These are phyloP conservation scores for Hemileia vastatrix DNA, from an alignment of 1,284 basidiomycete genomes.

Conservation along the genomic window DNA sequence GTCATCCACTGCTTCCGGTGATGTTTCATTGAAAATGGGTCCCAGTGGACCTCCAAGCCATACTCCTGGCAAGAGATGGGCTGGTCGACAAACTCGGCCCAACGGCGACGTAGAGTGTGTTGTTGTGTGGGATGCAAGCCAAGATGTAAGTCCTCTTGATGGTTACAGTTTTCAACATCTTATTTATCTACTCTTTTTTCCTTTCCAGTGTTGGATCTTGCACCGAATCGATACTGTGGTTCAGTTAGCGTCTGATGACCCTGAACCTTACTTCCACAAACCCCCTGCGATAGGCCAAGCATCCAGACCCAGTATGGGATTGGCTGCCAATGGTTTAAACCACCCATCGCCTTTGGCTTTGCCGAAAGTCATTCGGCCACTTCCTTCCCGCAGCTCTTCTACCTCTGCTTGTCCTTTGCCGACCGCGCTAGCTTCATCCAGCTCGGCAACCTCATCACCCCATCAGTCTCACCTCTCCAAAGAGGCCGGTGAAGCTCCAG, in stretches of 20 bases:
- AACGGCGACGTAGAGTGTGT: slow-evolving; percentile 13
- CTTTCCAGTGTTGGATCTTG: slow-evolving; percentile 13
- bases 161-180: too few relatives aligned
- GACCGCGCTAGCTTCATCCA: background rate
- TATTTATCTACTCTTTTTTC: background rate
- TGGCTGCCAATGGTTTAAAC: too few relatives aligned
- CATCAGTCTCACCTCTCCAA: background rate
- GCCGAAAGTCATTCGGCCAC: background rate
- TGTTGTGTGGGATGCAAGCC: slow-evolving; percentile 15
- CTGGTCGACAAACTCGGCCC: background rate
- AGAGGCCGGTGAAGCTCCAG: too few relatives aligned
- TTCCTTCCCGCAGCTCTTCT: too few relatives aligned
- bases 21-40: slow-evolving; percentile 13
- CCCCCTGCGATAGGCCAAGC: background rate
- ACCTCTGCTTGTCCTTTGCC: too few relatives aligned
- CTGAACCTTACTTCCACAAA: slow-evolving; percentile 6
- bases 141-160: slow-evolving; percentile 7
- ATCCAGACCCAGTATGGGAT: background rate
- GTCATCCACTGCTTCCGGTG: slow-evolving; percentile 20
- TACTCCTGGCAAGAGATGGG: slow-evolving; percentile 17
- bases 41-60: slow-evolving; percentile 2
- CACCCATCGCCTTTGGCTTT: slow-evolving; percentile 3
- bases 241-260: slow-evolving; percentile 12
- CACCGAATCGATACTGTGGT: slow-evolving; percentile 21
- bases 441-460: background rate